Evolutionary conservation across 1,284 basidiomycete genomes (phyloP).

Genomic region (Ganoderma sinense): DNA sequence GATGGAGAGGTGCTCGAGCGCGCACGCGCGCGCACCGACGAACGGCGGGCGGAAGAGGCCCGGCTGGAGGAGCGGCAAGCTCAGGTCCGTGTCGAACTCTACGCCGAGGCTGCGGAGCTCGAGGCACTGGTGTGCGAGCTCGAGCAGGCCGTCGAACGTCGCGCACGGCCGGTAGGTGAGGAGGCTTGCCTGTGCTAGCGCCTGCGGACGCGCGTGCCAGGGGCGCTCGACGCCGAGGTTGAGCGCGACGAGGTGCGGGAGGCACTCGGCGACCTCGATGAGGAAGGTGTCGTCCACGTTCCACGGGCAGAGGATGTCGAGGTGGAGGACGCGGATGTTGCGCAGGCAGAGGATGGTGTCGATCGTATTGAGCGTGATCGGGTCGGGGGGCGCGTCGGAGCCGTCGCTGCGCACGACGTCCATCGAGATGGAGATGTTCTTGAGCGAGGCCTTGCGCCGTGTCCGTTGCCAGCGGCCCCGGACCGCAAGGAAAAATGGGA

Average conservation of each 20-base stretch:
- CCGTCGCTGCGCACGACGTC: constrained; percentile 1
- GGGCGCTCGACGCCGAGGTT: constrained; percentile 10
- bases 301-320: constrained; percentile 15
- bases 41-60: not conserved
- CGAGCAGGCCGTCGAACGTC: constrained; percentile 18
- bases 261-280: not conserved
- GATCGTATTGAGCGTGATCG: constrained; percentile 1
- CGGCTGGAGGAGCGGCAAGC: not conserved
- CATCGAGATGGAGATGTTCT: not conserved
- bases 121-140: constrained; percentile 14
- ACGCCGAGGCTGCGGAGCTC: constrained; percentile 12
- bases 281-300: constrained; percentile 13
- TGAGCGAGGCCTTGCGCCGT: not conserved
- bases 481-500: not conserved
- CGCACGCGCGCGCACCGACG: not conserved
- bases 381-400: not conserved
- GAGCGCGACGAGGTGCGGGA: constrained; percentile 6
- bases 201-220: constrained; percentile 1
- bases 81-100: constrained; percentile 16
- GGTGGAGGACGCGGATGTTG: constrained; percentile 1
- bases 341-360: constrained; percentile 2
- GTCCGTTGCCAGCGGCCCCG: not conserved
- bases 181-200: not conserved
- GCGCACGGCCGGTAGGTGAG: constrained; percentile 1
- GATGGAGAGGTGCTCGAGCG: constrained; percentile 5